Conservation (phyloP, 768 basidiomycete genomes). For the Suillus subluteus region DNA sequence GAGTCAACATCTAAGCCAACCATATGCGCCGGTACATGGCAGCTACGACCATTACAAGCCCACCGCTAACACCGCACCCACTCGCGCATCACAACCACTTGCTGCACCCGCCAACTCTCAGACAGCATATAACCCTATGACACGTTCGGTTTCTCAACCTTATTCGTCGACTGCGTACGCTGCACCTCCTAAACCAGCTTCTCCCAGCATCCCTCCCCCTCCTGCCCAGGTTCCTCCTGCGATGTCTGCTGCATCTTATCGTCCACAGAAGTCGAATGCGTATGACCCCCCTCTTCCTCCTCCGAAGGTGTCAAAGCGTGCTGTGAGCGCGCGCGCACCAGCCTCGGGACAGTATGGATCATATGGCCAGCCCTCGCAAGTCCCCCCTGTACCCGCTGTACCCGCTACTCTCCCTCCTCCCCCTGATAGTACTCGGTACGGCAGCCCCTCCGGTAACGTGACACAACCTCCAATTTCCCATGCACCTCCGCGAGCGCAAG, state of each 20-base stretch:
- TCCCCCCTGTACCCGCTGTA: constrained; percentile 24
- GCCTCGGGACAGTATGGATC: constrained; percentile 9
- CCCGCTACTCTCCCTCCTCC: not conserved
- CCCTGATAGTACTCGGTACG: not conserved
- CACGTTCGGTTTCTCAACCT: constrained; percentile 30
- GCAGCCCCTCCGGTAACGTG: not conserved
- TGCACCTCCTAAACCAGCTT: constrained; percentile 18
- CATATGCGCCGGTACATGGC: constrained; percentile 15
- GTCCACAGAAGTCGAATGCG: constrained; percentile 70
- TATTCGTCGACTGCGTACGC: constrained; percentile 23
- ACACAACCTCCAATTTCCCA: not conserved
- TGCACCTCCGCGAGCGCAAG: constrained; percentile 15
- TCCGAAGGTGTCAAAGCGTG: constrained; percentile 41
- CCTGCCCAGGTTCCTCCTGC: constrained; percentile 35
- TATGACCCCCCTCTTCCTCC: constrained; percentile 79
- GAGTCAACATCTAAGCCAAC: constrained; percentile 21
- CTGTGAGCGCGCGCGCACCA: constrained; percentile 26
- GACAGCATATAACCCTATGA: constrained; percentile 27
- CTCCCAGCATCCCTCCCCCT: constrained; percentile 26
- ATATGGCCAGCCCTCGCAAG: constrained; percentile 16
- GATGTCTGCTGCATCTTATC: constrained; percentile 49
- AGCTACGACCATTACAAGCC: constrained; percentile 43
- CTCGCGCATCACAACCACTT: constrained; percentile 27
- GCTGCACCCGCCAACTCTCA: constrained; percentile 23
- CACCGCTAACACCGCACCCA: constrained; percentile 23